phyloP scores from a whole-genome alignment of 1,284 basidiomycete species.

The Pseudozyma thailandica region DNA sequence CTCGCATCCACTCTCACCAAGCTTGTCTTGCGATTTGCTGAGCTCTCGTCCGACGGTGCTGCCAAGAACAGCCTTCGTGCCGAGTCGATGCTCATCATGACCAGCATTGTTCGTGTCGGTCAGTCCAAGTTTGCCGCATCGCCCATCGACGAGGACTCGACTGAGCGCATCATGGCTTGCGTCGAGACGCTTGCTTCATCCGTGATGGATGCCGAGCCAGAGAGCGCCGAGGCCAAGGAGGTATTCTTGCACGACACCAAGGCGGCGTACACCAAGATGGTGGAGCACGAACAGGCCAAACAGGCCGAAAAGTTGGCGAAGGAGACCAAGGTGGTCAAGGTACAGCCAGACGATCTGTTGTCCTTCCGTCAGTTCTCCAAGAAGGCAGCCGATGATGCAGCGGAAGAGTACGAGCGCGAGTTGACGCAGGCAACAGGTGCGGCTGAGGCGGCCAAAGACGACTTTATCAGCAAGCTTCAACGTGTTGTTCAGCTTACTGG shows the following conservation, averaged over 20 bases:
- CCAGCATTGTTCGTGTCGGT: slow-evolving; percentile 93
- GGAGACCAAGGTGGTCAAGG: slow-evolving; percentile 77
- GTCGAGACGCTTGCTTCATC: slow-evolving; percentile 82
- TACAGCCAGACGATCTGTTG: slow-evolving; percentile 93
- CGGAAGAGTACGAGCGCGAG: slow-evolving; percentile 82
- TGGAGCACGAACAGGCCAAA: slow-evolving; percentile 76
- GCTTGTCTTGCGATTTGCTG: slow-evolving; percentile 83
- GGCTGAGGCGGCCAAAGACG: slow-evolving; percentile 80
- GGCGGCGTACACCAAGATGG: slow-evolving; percentile 92
- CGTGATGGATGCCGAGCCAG: slow-evolving; percentile 44
- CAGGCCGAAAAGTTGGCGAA: slow-evolving; percentile 86
- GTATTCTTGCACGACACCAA: slow-evolving; percentile 94
- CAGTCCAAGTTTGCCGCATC: slow-evolving; percentile 93
- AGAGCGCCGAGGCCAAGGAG: slow-evolving; percentile 77
- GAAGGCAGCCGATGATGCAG: slow-evolving; percentile 74
- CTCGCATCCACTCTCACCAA: slow-evolving; percentile 90
- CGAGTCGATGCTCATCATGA: slow-evolving; percentile 98
- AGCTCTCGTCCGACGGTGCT: slow-evolving; percentile 75
- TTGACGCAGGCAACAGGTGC: slow-evolving; percentile 89
- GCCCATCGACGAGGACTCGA: slow-evolving; percentile 97
- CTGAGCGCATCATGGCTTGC: slow-evolving; percentile 95
- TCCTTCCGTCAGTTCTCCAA: slow-evolving; percentile 94
- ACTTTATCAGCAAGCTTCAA: slow-evolving; percentile 95
- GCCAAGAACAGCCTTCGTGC: slow-evolving; percentile 75
- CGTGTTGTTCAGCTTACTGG: slow-evolving; percentile 96